These are phyloP conservation scores for Manihot esculenta DNA, from an alignment of 441 rosid species.

Conservation along the genomic window DNA sequence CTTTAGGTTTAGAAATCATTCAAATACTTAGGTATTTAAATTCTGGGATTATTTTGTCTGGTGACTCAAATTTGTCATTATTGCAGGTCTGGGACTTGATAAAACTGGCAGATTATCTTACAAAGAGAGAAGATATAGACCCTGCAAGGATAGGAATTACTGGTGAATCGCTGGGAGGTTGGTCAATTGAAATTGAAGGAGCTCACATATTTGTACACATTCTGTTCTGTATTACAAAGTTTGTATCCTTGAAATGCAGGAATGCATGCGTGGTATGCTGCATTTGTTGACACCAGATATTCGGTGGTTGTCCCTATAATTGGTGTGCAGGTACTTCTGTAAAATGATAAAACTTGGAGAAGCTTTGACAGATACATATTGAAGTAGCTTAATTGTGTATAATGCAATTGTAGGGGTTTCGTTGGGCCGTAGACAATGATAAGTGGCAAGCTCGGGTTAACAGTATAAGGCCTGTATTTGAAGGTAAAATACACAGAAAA, in stretches of 20 bases:
- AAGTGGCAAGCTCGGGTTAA: conserved; percentile 85
- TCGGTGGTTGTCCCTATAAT: conserved; percentile 70
- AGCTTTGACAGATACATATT: neutral
- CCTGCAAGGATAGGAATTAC: conserved; percentile 84
- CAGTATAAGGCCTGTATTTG: conserved; percentile 74
- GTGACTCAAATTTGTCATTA: conserved; percentile 9
- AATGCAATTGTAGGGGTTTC: conserved; percentile 59
- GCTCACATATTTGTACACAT: no score
- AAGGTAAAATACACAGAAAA: conserved; percentile 48
- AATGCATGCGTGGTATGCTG: conserved; percentile 97
- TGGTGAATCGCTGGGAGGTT: conserved; percentile 95
- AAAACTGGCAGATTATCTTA: conserved; percentile 82
- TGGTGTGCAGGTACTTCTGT: conserved; percentile 73
- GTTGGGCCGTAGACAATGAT: conserved; percentile 86
- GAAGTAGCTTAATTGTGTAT: conserved; percentile 7
- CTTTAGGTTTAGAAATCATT: neutral
- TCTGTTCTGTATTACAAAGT: conserved; percentile 11
- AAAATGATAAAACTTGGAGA: conserved; percentile 6
- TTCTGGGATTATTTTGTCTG: conserved; percentile 6
- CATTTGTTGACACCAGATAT: conserved; percentile 72
- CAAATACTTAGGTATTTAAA: neutral
- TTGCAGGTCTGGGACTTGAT: conserved; percentile 88
- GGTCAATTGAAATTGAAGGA: conserved; percentile 21
- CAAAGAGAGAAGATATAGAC: conserved; percentile 75
- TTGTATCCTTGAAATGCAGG: conserved; percentile 41